These are phyloP conservation scores for Acanthamoeba sp. DNA, from an alignment of 208 protist species.

Conservation along the genomic window DNA sequence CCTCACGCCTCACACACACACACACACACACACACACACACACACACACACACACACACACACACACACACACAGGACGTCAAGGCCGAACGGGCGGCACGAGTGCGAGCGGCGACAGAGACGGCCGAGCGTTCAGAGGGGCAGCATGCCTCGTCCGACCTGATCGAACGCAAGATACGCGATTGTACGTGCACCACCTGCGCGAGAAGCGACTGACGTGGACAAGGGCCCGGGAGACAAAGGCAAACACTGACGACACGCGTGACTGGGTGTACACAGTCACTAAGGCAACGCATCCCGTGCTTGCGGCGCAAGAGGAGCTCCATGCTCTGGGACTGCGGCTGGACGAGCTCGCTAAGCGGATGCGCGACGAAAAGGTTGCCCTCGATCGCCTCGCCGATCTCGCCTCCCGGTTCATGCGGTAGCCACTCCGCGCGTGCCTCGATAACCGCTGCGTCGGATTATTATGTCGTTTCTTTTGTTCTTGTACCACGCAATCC, in stretches of 20 bases:
- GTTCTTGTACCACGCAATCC: no score
- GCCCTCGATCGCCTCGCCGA: slow-evolving; percentile 15
- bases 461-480: no score
- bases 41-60: no score
- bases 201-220: no score
- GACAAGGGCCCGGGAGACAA: no score
- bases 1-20: no score
- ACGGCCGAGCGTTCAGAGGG: background rate
- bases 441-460: no score
- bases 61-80: background rate
- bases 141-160: background rate
- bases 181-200: slow-evolving; percentile 17
- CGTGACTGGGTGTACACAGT: background rate
- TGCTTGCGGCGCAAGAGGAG: background rate
- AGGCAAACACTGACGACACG: no score
- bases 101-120: background rate
- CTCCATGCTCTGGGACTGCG: background rate
- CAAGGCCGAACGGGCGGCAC: background rate
- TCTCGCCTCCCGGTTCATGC: background rate
- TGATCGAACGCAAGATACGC: background rate
- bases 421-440: background rate
- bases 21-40: no score
- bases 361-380: slow-evolving; percentile 15
- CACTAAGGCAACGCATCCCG: background rate
- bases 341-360: slow-evolving; percentile 6